Conservation (phyloP, 139 green algal genomes). For the Tetraselmis chui region DNA sequence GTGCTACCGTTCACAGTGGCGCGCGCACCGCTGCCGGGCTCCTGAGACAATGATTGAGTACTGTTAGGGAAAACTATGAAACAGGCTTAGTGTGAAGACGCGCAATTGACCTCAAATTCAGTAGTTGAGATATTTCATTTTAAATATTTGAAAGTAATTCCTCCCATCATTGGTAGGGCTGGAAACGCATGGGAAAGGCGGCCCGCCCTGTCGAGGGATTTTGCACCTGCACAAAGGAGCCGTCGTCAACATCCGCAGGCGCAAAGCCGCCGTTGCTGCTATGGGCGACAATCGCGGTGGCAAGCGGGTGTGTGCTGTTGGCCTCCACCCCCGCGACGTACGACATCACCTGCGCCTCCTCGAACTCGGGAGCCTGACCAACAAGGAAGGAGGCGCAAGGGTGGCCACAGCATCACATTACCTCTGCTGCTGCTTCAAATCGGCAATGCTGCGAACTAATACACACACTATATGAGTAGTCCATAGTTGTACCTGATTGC, state of each 20-base stretch:
- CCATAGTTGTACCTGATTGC: too few relatives aligned
- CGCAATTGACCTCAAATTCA: too few relatives aligned
- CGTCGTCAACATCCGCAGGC: constrained; percentile 27
- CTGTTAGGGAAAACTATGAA: too few relatives aligned
- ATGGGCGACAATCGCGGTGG: constrained; percentile 34
- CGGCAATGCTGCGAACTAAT: too few relatives aligned
- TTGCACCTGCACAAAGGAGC: constrained; percentile 64
- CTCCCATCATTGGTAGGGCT: neutral
- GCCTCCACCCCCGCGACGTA: constrained; percentile 68
- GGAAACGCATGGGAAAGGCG: too few relatives aligned
- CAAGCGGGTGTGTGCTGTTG: constrained; percentile 68
- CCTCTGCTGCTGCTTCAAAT: too few relatives aligned
- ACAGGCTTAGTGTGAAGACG: too few relatives aligned
- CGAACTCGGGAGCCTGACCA: neutral
- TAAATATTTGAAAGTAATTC: neutral
- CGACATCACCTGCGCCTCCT: constrained; percentile 37
- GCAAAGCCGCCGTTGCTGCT: constrained; percentile 14
- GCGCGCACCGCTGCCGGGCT: constrained; percentile 64
- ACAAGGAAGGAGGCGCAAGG: neutral
- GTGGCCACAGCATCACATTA: too few relatives aligned
- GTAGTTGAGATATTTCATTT: neutral
- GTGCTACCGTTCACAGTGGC: constrained; percentile 43
- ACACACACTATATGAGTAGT: too few relatives aligned
- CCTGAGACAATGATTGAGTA: too few relatives aligned
- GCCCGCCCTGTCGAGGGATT: too few relatives aligned